Base-by-base conservation (phyloP, 1,139 yeast species). In the Candida albicans region DNA sequence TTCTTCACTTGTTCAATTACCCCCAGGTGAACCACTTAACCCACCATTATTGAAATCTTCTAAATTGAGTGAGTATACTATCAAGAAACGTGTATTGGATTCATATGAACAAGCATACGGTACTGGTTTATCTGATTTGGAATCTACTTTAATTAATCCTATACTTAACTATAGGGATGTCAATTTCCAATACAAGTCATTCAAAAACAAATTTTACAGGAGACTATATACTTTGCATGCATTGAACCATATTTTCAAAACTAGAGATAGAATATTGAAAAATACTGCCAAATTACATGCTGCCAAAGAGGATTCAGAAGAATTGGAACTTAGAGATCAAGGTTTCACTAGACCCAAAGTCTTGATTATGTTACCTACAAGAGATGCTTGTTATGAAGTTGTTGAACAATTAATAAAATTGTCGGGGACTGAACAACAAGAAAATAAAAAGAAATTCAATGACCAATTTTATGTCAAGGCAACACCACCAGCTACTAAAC, bases 341-440 rank as follows among this genome's bases (percentile, higher is more conserved):
- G 98, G 99, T 12, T 95, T 90, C 59, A 91, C 97, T 0, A 76
- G 98, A 49, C 96, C 99, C 1, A 91, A 90, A 58, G 91, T 86
- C 2, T 69, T 93, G 45, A 81, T 93, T 5, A 65, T 93, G 32
- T 69, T 89, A 39, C 98, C 99, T 8, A 89, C 96, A 0, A 77
- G 96, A 58, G 79, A 90, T 52, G 72, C 87, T 2, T 89, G 95
- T 37, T 81, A 80, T 59, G 82, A 82, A 44, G 73, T 88, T 15
- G 81, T 91, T n/a, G 77, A 79, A 41, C 72, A 77, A 32, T 57
- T 93, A 35, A 81, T 85, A 31, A 68, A 73, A 33, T 66, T 85
- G 31, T 79, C 93, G 2, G 90, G 88, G 0, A 64, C 80, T 48
- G 82, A 81, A 47, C 95, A 88, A 57, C 80, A 84, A 39, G 97